phyloP scores from a whole-genome alignment of 371 early-diverging fungal species.

The Circinella umbellata region DNA sequence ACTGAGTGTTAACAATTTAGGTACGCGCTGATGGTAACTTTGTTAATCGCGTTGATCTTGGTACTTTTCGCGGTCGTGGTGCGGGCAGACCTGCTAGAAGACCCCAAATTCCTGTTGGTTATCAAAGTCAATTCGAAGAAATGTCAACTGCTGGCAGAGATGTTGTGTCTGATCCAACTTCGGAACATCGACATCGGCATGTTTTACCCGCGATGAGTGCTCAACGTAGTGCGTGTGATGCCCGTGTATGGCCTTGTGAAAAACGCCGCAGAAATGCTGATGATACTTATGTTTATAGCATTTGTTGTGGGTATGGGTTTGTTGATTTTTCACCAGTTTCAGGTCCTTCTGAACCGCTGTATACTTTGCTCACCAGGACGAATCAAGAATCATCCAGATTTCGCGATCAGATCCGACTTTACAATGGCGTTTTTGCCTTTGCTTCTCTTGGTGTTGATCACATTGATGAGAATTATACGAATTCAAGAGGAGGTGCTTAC shows the following conservation, averaged over 20 bases:
- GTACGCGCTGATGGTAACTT: too few relatives aligned
- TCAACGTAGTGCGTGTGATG: background rate
- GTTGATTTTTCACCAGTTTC: background rate
- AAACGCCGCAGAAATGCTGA: background rate
- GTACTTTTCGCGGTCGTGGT: too few relatives aligned
- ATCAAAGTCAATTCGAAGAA: too few relatives aligned
- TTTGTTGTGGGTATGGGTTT: constrained; percentile 7
- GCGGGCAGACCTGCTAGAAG: too few relatives aligned
- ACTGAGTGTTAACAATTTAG: too few relatives aligned
- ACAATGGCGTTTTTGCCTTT: constrained; percentile 22
- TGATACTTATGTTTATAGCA: background rate
- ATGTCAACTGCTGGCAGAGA: too few relatives aligned
- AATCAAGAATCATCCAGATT: constrained; percentile 5
- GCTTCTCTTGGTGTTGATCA: constrained; percentile 19
- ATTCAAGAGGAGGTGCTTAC: constrained; percentile 7
- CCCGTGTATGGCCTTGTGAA: constrained; percentile 9
- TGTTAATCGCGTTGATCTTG: too few relatives aligned
- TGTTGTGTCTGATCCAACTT: too few relatives aligned
- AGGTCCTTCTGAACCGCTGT: constrained; percentile 8
- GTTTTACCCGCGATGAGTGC: background rate
- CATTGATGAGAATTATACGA: constrained; percentile 13
- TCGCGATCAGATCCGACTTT: constrained; percentile 15
- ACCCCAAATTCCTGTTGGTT: too few relatives aligned
- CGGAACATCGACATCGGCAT: background rate
- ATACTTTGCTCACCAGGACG: background rate